Evolutionary conservation across 495 filamentous ascomycete genomes (phyloP).

Genomic region (Geopyxis carbonaria): DNA sequence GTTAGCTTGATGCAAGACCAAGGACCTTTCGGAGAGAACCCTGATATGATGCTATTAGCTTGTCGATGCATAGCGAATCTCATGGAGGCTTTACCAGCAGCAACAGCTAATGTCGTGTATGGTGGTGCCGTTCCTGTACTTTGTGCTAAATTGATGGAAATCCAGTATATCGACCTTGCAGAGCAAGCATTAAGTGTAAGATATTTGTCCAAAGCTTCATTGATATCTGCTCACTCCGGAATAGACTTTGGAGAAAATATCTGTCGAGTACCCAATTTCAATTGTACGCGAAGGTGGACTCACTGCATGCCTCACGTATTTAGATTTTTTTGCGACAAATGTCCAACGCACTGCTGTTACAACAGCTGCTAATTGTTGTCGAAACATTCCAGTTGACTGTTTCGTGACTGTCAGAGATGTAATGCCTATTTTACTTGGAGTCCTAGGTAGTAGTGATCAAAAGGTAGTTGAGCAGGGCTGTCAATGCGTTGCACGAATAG

Average conservation of each 20-base stretch:
- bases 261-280: constrained; percentile 83
- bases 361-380: constrained; percentile 93
- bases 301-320: constrained; percentile 78
- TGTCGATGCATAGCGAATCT: constrained; percentile 93
- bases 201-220: neutral
- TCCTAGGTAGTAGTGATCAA: constrained; percentile 80
- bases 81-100: constrained; percentile 90
- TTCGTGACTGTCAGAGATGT: constrained; percentile 79
- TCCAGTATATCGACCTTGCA: constrained; percentile 89
- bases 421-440: constrained; percentile 85
- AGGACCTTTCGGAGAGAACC: constrained; percentile 69
- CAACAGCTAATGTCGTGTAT: constrained; percentile 89
- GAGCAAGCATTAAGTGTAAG: constrained; percentile 84
- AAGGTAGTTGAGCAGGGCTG: constrained; percentile 94
- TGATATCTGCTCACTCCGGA: constrained; percentile 13
- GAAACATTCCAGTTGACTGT: constrained; percentile 83
- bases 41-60: constrained; percentile 93
- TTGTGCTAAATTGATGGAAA: constrained; percentile 85
- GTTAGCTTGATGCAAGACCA: constrained; percentile 82
- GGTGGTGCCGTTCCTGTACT: constrained; percentile 86
- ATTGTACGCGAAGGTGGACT: constrained; percentile 94
- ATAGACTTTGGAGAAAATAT: constrained; percentile 89
- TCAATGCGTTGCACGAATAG: constrained; percentile 87
- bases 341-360: constrained; percentile 93
- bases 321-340: constrained; percentile 96